A percentile compares a stretch with the other conserved stretches of the same genome.
Conservation (phyloP, 306 rosid species). For the Acmispon strigosus region DNA sequence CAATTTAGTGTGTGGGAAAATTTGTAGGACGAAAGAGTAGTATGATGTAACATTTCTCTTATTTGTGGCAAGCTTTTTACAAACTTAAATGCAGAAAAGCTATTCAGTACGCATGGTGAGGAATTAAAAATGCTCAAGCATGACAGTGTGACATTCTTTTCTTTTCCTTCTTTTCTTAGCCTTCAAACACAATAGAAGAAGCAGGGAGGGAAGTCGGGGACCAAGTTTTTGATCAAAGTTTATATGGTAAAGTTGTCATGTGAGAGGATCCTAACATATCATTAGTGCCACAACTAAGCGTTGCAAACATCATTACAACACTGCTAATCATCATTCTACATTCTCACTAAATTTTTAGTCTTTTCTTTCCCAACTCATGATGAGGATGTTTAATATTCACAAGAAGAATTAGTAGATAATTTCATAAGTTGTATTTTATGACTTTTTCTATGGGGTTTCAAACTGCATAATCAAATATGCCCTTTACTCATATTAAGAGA, state of each 20-base stretch:
- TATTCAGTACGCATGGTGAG: slow-evolving; percentile 12
- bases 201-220: slow-evolving; percentile 24
- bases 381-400: no score
- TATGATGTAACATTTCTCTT: no score
- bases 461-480: no score
- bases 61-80: slow-evolving; percentile 6
- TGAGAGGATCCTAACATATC: slow-evolving; percentile 26
- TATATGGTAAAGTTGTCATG: slow-evolving; percentile 23
- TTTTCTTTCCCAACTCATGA: neutral
- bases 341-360: neutral
- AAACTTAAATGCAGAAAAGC: slow-evolving; percentile 21
- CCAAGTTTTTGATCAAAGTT: slow-evolving; percentile 10
- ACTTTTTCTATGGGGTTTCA: no score
- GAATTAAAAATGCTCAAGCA: slow-evolving; percentile 14
- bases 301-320: slow-evolving; percentile 43
- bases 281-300: slow-evolving; percentile 38
- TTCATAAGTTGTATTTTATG: no score
- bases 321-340: slow-evolving; percentile 23
- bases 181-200: slow-evolving; percentile 1
- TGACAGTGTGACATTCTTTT: neutral
- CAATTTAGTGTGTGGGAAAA: no score
- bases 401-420: no score
- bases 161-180: slow-evolving; percentile 17
- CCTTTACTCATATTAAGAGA: no score
- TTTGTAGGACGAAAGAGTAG: no score